phyloP scores from a whole-genome alignment of 2,329 filamentous ascomycete species.

The Triangularia verruculosa region DNA sequence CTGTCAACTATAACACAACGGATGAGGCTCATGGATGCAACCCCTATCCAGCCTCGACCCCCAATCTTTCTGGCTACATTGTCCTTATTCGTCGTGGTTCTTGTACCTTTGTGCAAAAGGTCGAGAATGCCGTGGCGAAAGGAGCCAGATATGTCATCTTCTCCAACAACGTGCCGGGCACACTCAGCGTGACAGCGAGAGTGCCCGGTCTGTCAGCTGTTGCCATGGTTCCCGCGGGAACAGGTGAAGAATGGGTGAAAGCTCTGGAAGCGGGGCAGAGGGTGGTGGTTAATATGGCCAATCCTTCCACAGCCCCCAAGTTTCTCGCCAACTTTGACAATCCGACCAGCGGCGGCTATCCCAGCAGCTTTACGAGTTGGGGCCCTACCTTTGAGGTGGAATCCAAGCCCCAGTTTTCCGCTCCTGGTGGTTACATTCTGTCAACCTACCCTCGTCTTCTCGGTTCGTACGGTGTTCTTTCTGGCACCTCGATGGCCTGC shows the following conservation, averaged over 20 bases:
- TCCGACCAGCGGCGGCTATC: conserved; percentile 46
- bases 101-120: conserved; percentile 56
- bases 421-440: conserved; percentile 49
- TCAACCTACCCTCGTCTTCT: conserved; percentile 46
- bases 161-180: conserved; percentile 53
- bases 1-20: conserved; percentile 48
- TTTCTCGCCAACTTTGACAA: conserved; percentile 39
- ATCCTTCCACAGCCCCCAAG: conserved; percentile 37
- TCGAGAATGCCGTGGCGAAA: conserved; percentile 47
- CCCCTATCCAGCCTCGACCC: conserved; percentile 49
- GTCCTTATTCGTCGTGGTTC: conserved; percentile 59
- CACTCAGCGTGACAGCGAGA: conserved; percentile 35
- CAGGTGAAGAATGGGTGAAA: conserved; percentile 45
- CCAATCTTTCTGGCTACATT: conserved; percentile 55
- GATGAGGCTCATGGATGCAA: conserved; percentile 50
- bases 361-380: conserved; percentile 56
- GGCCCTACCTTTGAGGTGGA: conserved; percentile 59
- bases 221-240: conserved; percentile 41
- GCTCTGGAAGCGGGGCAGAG: conserved; percentile 42
- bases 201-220: conserved; percentile 36
- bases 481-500: conserved; percentile 54
- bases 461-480: conserved; percentile 46
- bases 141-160: conserved; percentile 61
- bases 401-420: conserved; percentile 47
- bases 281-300: conserved; percentile 44